Conservation (phyloP, 352 stramenopile genomes). For the Phytophthora litchii region DNA sequence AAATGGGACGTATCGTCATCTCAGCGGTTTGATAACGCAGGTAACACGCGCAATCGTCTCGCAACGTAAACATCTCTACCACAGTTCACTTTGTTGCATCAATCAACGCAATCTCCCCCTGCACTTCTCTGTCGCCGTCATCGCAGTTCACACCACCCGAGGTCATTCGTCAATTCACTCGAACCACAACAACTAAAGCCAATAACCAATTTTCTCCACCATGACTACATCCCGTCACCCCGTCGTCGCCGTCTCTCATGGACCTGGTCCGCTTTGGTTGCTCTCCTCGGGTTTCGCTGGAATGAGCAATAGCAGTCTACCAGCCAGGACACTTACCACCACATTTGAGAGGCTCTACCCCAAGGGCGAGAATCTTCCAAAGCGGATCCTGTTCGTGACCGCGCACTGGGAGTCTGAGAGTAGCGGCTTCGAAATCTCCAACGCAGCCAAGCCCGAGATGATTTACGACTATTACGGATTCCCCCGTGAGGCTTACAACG, state of each 20-base stretch:
- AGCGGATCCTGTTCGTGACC: slow-evolving; percentile 83
- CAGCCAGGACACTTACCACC: slow-evolving; percentile 25
- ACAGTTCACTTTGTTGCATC: too few species aligned
- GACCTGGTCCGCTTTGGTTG: slow-evolving; percentile 16
- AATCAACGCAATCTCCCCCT: slow-evolving; percentile 18
- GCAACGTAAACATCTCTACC: too few species aligned
- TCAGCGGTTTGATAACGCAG: too few species aligned
- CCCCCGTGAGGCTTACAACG: slow-evolving; percentile 80
- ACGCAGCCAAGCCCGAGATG: slow-evolving; percentile 52
- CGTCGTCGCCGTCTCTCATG: slow-evolving; percentile 8
- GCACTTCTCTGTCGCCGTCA: not conserved
- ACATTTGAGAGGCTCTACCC: slow-evolving; percentile 40
- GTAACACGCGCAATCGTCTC: too few species aligned
- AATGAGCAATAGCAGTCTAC: slow-evolving; percentile 24
- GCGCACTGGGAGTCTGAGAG: slow-evolving; percentile 79
- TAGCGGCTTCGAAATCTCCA: slow-evolving; percentile 50
- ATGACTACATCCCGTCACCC: slow-evolving; percentile 8
- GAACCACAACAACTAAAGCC: too few species aligned
- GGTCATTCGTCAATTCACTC: not conserved
- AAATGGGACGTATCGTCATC: too few species aligned
- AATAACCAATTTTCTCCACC: not conserved
- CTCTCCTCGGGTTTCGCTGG: slow-evolving; percentile 14
- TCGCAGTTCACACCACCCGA: not conserved
- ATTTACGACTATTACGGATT: slow-evolving; percentile 93
- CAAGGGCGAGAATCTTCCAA: slow-evolving; percentile 45